Conservation (phyloP, 768 basidiomycete genomes). For the Pholiota molesta region DNA sequence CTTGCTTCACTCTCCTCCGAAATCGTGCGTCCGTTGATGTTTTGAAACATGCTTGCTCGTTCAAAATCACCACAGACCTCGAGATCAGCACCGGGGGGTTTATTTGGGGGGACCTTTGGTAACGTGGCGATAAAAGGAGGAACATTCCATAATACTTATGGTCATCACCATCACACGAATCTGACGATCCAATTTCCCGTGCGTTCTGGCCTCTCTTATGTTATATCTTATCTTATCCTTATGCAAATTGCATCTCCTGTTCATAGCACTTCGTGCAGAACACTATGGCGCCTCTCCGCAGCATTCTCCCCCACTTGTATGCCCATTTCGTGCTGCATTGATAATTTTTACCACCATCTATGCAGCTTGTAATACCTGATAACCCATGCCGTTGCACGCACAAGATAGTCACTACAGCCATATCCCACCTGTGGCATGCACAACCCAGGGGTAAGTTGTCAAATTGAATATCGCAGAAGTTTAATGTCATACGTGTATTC, state of each 20-base stretch:
- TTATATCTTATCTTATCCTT: neutral
- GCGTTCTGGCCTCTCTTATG: neutral
- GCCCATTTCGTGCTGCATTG: neutral
- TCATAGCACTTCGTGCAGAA: neutral
- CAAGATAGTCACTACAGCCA: neutral
- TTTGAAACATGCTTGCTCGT: neutral
- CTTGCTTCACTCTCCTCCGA: neutral
- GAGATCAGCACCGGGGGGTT: neutral
- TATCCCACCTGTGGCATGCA: neutral
- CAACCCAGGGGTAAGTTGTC: neutral
- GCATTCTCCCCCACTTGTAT: neutral
- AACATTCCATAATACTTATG: neutral
- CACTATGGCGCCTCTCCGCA: neutral
- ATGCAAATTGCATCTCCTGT: too few relatives aligned
- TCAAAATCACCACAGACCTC: neutral
- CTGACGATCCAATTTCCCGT: constrained; percentile 1
- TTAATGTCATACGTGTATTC: constrained; percentile 1
- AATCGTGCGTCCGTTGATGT: neutral
- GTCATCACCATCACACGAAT: constrained; percentile 5
- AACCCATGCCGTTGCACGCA: neutral
- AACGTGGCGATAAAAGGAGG: neutral
- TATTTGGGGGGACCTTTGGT: neutral
- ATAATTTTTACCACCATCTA: neutral
- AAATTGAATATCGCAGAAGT: neutral
- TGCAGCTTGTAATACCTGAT: neutral